Percentiles rank a stretch among this genome's conserved stretches.
phyloP scores from a whole-genome alignment of 495 filamentous ascomycete species.

The Trichoderma virens region DNA sequence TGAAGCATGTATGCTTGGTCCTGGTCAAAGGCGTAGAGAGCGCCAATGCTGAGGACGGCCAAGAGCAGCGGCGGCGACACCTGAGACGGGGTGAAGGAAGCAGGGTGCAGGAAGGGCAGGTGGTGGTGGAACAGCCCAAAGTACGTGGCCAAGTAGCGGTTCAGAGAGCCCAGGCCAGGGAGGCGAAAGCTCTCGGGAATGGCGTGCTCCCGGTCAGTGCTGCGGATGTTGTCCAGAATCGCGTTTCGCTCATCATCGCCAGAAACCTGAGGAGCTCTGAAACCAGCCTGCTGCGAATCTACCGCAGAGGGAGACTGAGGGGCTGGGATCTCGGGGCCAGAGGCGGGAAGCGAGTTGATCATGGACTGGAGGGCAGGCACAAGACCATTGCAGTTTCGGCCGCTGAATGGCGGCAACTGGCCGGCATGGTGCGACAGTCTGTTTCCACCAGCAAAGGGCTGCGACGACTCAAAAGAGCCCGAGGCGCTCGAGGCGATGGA shows the following conservation, averaged over 20 bases:
- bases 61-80: conserved; percentile 76
- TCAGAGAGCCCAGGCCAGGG: conserved; percentile 66
- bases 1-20: conserved; percentile 95
- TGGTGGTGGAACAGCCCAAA: conserved; percentile 97
- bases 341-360: conserved; percentile 59
- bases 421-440: conserved; percentile 47
- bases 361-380: conserved; percentile 58
- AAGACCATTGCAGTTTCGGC: conserved; percentile 54
- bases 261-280: conserved; percentile 58
- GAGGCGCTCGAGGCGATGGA: conserved; percentile 57
- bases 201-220: conserved; percentile 68
- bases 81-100: conserved; percentile 75
- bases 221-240: conserved; percentile 78
- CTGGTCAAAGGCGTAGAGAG: conserved; percentile 93
- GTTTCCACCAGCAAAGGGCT: conserved; percentile 47
- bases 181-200: conserved; percentile 85
- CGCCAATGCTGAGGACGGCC: conserved; percentile 90
- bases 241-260: conserved; percentile 74
- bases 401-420: conserved; percentile 60
- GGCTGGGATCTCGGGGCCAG: conserved; percentile 68
- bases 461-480: conserved; percentile 58
- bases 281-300: conserved; percentile 56
- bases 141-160: conserved; percentile 89
- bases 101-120: conserved; percentile 89
- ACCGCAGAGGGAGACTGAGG: conserved; percentile 57